Percentiles rank a stretch among this genome's conserved stretches.
Conservation (phyloP, 2,329 filamentous ascomycete genomes). For the Elsinoe batatas region DNA sequence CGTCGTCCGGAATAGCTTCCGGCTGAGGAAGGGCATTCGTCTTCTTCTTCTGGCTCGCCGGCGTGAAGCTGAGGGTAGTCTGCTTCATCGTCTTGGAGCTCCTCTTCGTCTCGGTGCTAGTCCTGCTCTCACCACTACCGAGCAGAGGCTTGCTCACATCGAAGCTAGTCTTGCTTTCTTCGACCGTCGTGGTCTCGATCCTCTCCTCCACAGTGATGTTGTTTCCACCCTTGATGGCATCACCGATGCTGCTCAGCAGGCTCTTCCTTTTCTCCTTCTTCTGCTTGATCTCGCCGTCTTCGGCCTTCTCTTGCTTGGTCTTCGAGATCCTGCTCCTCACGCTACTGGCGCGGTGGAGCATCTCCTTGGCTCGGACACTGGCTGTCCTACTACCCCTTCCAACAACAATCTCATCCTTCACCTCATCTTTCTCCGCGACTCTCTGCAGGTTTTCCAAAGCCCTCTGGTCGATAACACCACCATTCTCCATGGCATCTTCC, state of each 20-base stretch:
- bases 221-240: neutral
- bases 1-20: neutral
- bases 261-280: constrained; percentile 10
- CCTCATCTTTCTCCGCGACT: neutral
- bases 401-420: neutral
- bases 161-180: constrained; percentile 2
- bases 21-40: neutral
- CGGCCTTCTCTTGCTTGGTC: neutral
- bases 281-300: neutral
- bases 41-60: neutral
- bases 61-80: constrained; percentile 8
- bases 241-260: neutral
- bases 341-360: neutral
- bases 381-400: constrained; percentile 11
- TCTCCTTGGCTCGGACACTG: constrained; percentile 2
- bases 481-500: constrained; percentile 15
- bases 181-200: neutral
- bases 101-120: constrained; percentile 1
- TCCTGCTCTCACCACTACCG: neutral
- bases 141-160: constrained; percentile 1
- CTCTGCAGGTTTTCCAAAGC: constrained; percentile 8
- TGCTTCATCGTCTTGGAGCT: constrained; percentile 10
- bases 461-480: constrained; percentile 5
- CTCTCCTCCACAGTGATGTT: neutral
- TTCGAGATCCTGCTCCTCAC: constrained; percentile 1